Evolutionary conservation across 129 eudicot genomes (phyloP), one percentile per base, ranked within the genome.

Genomic region (Cynara cardunculus): DNA sequence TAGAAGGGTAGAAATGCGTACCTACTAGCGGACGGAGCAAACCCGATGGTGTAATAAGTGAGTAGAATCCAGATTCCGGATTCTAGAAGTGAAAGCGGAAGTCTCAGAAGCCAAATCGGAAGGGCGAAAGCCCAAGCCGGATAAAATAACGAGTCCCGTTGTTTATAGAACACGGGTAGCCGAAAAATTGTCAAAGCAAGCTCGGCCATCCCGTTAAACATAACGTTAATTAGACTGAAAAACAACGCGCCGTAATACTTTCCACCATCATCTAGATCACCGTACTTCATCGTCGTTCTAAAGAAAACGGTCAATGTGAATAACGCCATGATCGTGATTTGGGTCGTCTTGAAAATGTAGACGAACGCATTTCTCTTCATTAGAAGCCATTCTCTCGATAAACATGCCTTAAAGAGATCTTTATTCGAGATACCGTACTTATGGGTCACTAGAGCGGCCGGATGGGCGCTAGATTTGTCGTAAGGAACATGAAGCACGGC

Each of bases 71-170:
- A 93, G 8, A 93, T 91, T n/a, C 85, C 89, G 1, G 98, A 89
- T 85, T 94, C 98, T 76, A 91, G 73, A 31, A 94, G 77, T n/a
- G 98, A 94, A 35, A 91, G 87, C 2, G 98, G 98, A 35, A 94
- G 86, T 46, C 95, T 75, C 14, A 91, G 87, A 66, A 94, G 90
- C 95, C 97, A 94, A 68, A 91, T 84, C 2, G 98, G 98, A 10
- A 94, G 84, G 2, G 97, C 94, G 87, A 91, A 94, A 76, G 97
- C 93, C 98, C 98, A 94, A 5, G 98, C 93, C 32, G 98, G 97
- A 81, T 87, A 94, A 65, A 94, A 91, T 73, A 91, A 79, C 16
- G 96, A 78, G 81, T 89, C 97, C 82, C 97, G 80, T 31, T 93
- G 98, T 73, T 93, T 93, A 73, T 87, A 93, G 70, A 93, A 93